A percentile compares a stretch with the other conserved stretches of the same genome.
phyloP scores from a whole-genome alignment of 1,284 basidiomycete species.

The Meira nashicola region DNA sequence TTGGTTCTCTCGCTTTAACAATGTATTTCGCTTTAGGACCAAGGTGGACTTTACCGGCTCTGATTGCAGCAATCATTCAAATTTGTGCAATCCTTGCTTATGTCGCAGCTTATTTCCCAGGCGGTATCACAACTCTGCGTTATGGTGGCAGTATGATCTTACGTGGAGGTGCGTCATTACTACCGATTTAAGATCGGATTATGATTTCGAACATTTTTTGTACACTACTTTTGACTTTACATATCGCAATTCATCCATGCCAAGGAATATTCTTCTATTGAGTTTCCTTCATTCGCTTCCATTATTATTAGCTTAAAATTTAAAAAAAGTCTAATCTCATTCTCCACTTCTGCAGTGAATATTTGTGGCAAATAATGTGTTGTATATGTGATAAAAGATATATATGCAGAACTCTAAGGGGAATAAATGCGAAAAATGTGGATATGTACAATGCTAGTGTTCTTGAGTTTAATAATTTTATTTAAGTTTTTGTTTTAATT shows the following conservation, averaged over 20 bases:
- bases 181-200: slow-evolving; percentile 32
- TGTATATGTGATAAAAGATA: too few relatives aligned
- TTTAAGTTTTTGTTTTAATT: neutral
- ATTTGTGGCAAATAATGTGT: too few relatives aligned
- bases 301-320: too few relatives aligned
- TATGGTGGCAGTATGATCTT: slow-evolving; percentile 44
- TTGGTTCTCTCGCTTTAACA: slow-evolving; percentile 42
- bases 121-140: slow-evolving; percentile 45
- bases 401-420: neutral
- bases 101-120: slow-evolving; percentile 49
- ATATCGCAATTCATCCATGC: neutral
- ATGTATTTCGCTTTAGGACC: slow-evolving; percentile 52
- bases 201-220: neutral
- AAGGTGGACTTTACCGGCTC: slow-evolving; percentile 38
- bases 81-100: slow-evolving; percentile 42
- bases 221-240: neutral
- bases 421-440: neutral
- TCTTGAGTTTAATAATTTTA: neutral
- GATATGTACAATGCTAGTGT: neutral
- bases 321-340: too few relatives aligned
- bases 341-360: too few relatives aligned
- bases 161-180: slow-evolving; percentile 39
- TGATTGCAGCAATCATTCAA: slow-evolving; percentile 41
- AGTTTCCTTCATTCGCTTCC: too few relatives aligned
- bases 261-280: too few relatives aligned